phyloP scores from a whole-genome alignment of 306 rosid genomes.

The Arachis hypogaea region DNA sequence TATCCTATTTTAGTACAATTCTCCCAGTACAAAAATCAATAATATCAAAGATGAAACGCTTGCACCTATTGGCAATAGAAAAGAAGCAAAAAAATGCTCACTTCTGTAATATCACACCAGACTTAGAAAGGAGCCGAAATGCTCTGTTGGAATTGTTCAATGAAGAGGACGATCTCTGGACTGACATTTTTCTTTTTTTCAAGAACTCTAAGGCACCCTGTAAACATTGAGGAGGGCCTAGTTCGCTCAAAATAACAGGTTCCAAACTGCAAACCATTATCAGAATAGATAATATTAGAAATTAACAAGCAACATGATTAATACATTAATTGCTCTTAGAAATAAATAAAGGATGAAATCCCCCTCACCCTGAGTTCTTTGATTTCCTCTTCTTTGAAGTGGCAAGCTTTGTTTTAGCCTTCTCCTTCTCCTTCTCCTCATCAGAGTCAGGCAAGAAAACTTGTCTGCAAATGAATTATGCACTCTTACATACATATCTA shows the following conservation, averaged over 20 bases:
- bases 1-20: slow-evolving; percentile 33
- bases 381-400: slow-evolving; percentile 58
- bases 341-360: slow-evolving; percentile 19
- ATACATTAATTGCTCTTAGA: neutral
- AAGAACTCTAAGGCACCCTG: slow-evolving; percentile 75
- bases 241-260: slow-evolving; percentile 58
- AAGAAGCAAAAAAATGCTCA: slow-evolving; percentile 14
- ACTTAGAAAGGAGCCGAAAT: slow-evolving; percentile 65
- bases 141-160: slow-evolving; percentile 84
- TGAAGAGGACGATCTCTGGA: slow-evolving; percentile 75
- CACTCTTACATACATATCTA: slow-evolving; percentile 24
- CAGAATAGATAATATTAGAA: slow-evolving; percentile 2
- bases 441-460: slow-evolving; percentile 59
- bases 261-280: slow-evolving; percentile 62
- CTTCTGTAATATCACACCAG: slow-evolving; percentile 61
- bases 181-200: slow-evolving; percentile 68
- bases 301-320: slow-evolving; percentile 16
- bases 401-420: slow-evolving; percentile 45
- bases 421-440: slow-evolving; percentile 62
- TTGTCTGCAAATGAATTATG: slow-evolving; percentile 54
- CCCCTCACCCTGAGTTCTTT: slow-evolving; percentile 65
- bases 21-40: neutral
- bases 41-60: slow-evolving; percentile 4
- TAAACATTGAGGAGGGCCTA: slow-evolving; percentile 65
- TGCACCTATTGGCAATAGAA: neutral